Evolutionary conservation across 176 grass and related monocot species (phyloP).

Genomic region (bread wheat (Triticum aestivum)): DNA sequence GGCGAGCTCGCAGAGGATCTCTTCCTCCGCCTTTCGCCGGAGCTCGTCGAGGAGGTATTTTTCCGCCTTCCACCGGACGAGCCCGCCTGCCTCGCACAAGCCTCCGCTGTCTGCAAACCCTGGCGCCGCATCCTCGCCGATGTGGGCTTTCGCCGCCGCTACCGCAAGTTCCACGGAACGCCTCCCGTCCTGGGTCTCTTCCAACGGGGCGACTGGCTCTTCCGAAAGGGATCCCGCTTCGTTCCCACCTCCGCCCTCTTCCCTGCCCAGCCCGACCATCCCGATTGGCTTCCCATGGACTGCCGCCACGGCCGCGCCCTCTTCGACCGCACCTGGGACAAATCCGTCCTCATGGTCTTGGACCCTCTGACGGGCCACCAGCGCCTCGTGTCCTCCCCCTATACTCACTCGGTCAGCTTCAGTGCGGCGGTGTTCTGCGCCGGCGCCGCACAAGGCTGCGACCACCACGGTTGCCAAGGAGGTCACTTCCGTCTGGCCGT

Average conservation of each 20-base stretch:
- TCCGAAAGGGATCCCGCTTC: not conserved
- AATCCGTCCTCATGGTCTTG: not conserved
- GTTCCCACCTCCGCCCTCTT: not conserved
- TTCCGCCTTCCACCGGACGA: not conserved
- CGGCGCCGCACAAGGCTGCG: not conserved
- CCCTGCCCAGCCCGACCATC: not conserved
- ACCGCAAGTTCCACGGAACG: constrained; percentile 11
- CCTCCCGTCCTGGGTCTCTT: not conserved
- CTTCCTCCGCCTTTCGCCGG: not conserved
- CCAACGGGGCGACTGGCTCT: not conserved
- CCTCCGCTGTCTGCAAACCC: not conserved
- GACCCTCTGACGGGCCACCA: not conserved
- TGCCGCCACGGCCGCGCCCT: not conserved
- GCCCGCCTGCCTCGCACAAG: not conserved
- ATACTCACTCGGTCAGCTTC: not conserved
- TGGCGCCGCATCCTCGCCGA: constrained; percentile 2
- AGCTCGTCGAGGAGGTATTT: not conserved
- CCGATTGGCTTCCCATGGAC: not conserved
- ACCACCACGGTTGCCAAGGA: not conserved
- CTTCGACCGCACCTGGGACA: not conserved
- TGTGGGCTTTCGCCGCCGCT: not conserved
- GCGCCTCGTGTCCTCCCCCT: not conserved
- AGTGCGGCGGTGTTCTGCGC: not conserved
- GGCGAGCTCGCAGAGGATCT: not conserved
- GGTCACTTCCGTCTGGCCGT: not conserved